Percentiles rank a stretch among this genome's conserved stretches.
Conservation (phyloP, 176 grass and related monocot species). For the Chrysopogon serrulatus region DNA sequence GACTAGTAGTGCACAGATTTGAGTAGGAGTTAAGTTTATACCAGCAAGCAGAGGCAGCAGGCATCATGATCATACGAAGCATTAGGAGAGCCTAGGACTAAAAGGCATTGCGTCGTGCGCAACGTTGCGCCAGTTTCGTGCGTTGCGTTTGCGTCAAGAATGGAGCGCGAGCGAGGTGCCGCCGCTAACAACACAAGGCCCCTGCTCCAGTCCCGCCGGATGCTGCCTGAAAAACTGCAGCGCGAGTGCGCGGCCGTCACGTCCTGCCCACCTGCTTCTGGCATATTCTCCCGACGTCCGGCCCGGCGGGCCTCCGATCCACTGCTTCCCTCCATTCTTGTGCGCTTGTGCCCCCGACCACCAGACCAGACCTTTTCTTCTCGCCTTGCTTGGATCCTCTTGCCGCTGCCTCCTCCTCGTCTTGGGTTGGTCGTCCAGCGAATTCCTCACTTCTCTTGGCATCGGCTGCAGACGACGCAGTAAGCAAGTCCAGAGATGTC, state of each 20-base stretch:
- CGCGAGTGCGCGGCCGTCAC: slow-evolving; percentile 25
- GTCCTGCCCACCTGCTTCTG: slow-evolving; percentile 17
- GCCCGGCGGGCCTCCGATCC: no score
- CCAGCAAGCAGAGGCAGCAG: neutral
- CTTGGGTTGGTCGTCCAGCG: neutral
- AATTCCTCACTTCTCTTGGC: neutral
- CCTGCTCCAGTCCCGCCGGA: no score
- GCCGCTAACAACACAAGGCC: no score
- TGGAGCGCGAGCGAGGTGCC: neutral
- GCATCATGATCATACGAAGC: neutral
- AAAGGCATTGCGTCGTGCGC: neutral
- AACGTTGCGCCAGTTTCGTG: neutral
- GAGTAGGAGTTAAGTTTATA: neutral
- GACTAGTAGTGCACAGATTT: neutral
- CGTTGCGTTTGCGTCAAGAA: neutral
- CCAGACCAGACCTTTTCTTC: no score
- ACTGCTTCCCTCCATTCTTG: neutral
- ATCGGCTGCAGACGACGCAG: neutral
- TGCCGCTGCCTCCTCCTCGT: no score
- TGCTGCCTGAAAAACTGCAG: neutral
- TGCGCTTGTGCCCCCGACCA: neutral
- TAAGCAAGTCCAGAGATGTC: slow-evolving; percentile 16
- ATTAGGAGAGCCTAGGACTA: neutral
- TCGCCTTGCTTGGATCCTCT: no score
- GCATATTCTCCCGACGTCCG: neutral